These are phyloP conservation scores for Hygrophoropsis aurantiaca DNA, from an alignment of 768 basidiomycete species.

Conservation along the genomic window DNA sequence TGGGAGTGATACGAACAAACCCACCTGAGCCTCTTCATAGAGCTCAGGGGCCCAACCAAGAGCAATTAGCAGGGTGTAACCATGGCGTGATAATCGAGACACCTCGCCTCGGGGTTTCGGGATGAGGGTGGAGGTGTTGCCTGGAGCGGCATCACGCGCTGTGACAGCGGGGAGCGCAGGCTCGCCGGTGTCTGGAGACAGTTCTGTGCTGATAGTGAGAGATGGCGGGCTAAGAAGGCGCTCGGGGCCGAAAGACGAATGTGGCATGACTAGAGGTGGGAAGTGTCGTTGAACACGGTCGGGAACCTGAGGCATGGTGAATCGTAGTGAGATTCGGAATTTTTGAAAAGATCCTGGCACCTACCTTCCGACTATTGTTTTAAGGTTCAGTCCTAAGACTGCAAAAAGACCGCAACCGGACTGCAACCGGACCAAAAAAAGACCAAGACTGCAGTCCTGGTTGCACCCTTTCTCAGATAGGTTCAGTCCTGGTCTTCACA, in stretches of 20 bases:
- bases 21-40: conserved; percentile 1
- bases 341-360: too few species aligned
- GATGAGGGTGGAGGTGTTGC: background rate
- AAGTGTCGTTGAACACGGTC: conserved; percentile 4
- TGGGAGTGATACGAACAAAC: too few species aligned
- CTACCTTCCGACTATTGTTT: too few species aligned
- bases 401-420: too few species aligned
- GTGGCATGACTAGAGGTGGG: conserved; percentile 3
- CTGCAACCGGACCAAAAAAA: too few species aligned
- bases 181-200: background rate
- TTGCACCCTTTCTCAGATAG: too few species aligned
- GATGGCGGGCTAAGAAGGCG: background rate
- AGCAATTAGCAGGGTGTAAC: conserved; percentile 2
- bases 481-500: too few species aligned
- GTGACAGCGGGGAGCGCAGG: background rate
- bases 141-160: background rate
- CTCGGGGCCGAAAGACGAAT: conserved; percentile 6
- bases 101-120: conserved; percentile 5
- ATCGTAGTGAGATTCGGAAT: too few species aligned
- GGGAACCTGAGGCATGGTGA: too few species aligned
- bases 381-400: too few species aligned
- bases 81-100: background rate
- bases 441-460: too few species aligned
- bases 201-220: conserved; percentile 4
- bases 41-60: background rate